Conservation (phyloP, 768 basidiomycete species). For the Phylloporus sp. region DNA sequence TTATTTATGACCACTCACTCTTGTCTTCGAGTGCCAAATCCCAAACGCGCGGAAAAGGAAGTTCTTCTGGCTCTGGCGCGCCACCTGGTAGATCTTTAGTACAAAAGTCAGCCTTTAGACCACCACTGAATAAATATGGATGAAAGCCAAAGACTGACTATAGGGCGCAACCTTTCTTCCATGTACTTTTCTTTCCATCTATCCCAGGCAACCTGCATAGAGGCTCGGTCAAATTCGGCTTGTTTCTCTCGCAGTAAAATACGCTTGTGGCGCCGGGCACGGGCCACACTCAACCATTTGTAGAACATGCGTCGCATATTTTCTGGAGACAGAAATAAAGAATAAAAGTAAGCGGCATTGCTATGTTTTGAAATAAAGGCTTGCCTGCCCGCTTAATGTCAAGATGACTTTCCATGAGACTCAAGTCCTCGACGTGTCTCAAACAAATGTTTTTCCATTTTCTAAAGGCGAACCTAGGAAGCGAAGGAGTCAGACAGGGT, state of each 20-base stretch:
- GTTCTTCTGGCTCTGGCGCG: conserved; percentile 56
- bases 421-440: conserved; percentile 66
- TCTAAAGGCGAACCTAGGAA: conserved; percentile 49
- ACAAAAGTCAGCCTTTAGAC: conserved; percentile 6
- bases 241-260: conserved; percentile 57
- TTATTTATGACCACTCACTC: conserved; percentile 38
- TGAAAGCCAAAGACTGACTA: conserved; percentile 43
- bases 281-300: conserved; percentile 63
- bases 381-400: conserved; percentile 77
- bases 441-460: conserved; percentile 66
- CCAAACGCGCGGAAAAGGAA: conserved; percentile 64
- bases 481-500: conserved; percentile 16
- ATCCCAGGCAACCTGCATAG: conserved; percentile 63
- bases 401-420: conserved; percentile 81
- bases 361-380: conserved; percentile 6
- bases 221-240: conserved; percentile 52
- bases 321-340: conserved; percentile 39
- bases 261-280: conserved; percentile 59
- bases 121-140: neutral
- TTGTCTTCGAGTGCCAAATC: conserved; percentile 73
- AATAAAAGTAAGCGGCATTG: conserved; percentile 1
- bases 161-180: conserved; percentile 59
- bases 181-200: conserved; percentile 74
- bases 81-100: conserved; percentile 42
- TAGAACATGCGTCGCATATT: conserved; percentile 62